A percentile compares a stretch with the other conserved stretches of the same genome.
These are phyloP conservation scores for Xanthoconium purpureum DNA, from an alignment of 768 basidiomycete species.

Conservation along the genomic window DNA sequence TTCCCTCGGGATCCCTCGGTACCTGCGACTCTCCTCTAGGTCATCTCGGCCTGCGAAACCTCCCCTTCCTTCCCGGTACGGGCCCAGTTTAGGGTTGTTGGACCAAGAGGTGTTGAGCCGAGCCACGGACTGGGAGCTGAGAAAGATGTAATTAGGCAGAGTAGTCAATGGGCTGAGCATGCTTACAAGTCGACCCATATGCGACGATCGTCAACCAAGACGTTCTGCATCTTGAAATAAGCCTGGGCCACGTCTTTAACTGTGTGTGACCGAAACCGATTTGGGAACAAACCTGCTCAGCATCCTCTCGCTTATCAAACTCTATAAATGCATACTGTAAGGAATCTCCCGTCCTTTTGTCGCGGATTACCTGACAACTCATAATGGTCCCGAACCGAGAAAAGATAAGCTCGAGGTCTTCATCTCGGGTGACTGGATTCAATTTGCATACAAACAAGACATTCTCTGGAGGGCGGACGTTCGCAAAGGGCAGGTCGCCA, in stretches of 20 bases:
- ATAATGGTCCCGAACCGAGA: conserved; percentile 93
- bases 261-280: not conserved
- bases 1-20: conserved; percentile 41
- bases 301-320: conserved; percentile 90
- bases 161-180: conserved; percentile 3
- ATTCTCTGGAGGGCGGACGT: conserved; percentile 96
- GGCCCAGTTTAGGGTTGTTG: conserved; percentile 62
- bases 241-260: conserved; percentile 48
- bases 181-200: conserved; percentile 99
- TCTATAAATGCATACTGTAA: conserved; percentile 99
- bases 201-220: conserved; percentile 92
- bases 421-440: conserved; percentile 91
- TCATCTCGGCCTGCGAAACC: conserved; percentile 74
- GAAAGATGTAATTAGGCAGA: conserved; percentile 17
- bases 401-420: conserved; percentile 96
- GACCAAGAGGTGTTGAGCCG: conserved; percentile 81
- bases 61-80: conserved; percentile 33
- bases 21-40: conserved; percentile 67
- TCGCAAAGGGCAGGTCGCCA: conserved; percentile 96
- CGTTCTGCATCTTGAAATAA: conserved; percentile 99
- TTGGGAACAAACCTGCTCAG: conserved; percentile 68
- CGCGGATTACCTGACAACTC: conserved; percentile 96
- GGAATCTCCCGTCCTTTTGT: conserved; percentile 94
- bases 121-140: conserved; percentile 90
- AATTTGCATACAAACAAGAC: conserved; percentile 98